Percentiles rank a stretch among this genome's conserved stretches.
phyloP scores from a whole-genome alignment of 441 rosid genomes.

The Syzygium syzygioides region DNA sequence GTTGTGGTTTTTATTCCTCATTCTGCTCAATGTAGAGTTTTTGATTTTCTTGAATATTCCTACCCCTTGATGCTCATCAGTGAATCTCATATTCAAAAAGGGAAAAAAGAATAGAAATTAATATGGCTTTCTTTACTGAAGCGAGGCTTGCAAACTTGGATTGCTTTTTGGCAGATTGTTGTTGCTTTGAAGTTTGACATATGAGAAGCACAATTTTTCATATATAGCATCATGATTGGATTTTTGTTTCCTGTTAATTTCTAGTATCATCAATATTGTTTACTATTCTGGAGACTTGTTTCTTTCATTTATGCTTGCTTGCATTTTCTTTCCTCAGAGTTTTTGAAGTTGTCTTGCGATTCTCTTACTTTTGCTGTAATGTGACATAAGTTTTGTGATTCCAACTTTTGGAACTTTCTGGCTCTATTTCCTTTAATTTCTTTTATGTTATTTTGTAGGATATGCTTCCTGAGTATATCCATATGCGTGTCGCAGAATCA shows the following conservation, averaged over 20 bases:
- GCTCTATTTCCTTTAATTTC: slow-evolving; percentile 7
- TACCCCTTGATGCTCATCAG: background rate
- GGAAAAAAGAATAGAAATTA: background rate
- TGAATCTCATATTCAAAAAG: background rate
- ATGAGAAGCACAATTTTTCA: background rate
- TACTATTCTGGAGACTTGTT: background rate
- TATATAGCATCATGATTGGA: background rate
- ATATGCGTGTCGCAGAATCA: slow-evolving; percentile 90
- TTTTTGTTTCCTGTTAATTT: background rate
- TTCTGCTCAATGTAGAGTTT: background rate
- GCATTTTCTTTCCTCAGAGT: background rate
- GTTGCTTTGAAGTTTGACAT: background rate
- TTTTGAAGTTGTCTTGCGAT: background rate
- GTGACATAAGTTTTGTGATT: background rate
- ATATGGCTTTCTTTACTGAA: background rate
- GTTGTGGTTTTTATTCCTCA: background rate
- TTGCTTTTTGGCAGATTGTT: background rate
- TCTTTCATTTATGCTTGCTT: background rate
- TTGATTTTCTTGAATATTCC: background rate
- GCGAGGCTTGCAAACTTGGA: background rate
- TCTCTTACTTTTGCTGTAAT: background rate
- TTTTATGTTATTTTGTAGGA: slow-evolving; percentile 53
- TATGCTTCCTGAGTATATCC: slow-evolving; percentile 89
- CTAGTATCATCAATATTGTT: background rate
- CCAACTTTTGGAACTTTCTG: background rate